A percentile compares a stretch with the other conserved stretches of the same genome.
phyloP scores from a whole-genome alignment of 768 basidiomycete genomes.

The Suillus subluteus region DNA sequence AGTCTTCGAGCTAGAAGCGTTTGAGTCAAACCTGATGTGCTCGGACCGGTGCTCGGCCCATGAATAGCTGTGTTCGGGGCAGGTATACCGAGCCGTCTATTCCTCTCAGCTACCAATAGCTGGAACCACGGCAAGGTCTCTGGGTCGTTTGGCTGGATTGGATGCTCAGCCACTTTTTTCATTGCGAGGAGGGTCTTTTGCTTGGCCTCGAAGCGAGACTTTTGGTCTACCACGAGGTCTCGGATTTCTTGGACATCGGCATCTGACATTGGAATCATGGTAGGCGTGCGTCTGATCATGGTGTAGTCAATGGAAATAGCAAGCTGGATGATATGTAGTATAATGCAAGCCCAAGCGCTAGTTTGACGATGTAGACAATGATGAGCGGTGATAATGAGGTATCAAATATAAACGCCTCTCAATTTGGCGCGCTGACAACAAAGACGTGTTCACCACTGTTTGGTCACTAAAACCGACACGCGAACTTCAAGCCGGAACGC shows the following conservation, averaged over 20 bases:
- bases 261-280: slow-evolving; percentile 76
- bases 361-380: slow-evolving; percentile 8
- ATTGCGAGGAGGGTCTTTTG: slow-evolving; percentile 38
- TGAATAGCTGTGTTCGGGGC: slow-evolving; percentile 10
- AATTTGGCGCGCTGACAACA: slow-evolving; percentile 12
- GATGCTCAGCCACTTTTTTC: slow-evolving; percentile 42
- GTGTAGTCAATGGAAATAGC: neutral
- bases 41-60: slow-evolving; percentile 18
- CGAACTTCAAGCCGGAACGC: neutral
- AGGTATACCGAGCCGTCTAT: slow-evolving; percentile 31
- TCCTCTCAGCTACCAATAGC: slow-evolving; percentile 21
- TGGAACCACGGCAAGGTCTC: slow-evolving; percentile 3
- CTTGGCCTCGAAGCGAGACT: slow-evolving; percentile 42
- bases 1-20: neutral
- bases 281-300: slow-evolving; percentile 81
- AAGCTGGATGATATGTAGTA: neutral
- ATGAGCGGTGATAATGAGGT: slow-evolving; percentile 4
- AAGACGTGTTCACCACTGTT: slow-evolving; percentile 18
- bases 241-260: slow-evolving; percentile 80
- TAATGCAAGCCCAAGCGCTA: neutral
- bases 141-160: neutral
- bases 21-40: slow-evolving; percentile 20
- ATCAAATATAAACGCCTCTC: slow-evolving; percentile 4
- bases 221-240: slow-evolving; percentile 56
- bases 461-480: neutral